Evolutionary conservation across 192 early-diverging fungal species (phyloP), one percentile per base, ranked within the genome.

Genomic region (Coemansia biformis): DNA sequence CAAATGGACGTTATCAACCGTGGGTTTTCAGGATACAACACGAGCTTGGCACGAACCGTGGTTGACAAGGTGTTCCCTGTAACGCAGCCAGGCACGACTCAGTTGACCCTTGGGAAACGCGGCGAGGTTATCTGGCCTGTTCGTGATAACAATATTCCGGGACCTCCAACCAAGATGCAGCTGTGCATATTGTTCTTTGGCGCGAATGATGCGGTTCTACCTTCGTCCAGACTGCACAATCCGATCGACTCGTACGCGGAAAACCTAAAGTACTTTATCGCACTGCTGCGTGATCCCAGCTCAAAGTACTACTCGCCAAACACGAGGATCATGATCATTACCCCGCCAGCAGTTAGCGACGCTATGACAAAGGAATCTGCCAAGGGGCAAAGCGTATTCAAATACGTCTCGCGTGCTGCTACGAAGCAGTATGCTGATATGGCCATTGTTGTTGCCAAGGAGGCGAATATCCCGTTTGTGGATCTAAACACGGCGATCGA

Each of bases 21-120:
- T 6, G 91, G 91, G 2, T 89, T 81, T 50, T 79, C 82, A 15
- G 90, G 85, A 8, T 90, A 84, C 68, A 91, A 82, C 43, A 83
- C 86, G 4, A 79, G 75, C 38, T 63, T 73, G 46, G 79, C 76
- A 1, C 66, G 79, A 23, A 57, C 75, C 8, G 40, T 91, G 10
- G 70, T 84, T 2, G 59, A 54, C 4, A 58, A 72, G 28, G 57
- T 87, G 19, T 61, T 91, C 0, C 79, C 77, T 11, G 68, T 55
- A 36, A 48, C 47, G 5, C 19, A 38, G 8, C 29, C 29, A 9
- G 29, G 29, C 29, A 30, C 7, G 7, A 9, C 9, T 8, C 1
- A 9, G 29, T 1, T 9, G 1, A 8, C 29, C 8, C 7, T 30
- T 5, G 29, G 5, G 8, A 30, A 30, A 9, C 29, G 29, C 29